Conservation (phyloP, 2,329 filamentous ascomycete genomes). For the Gnomoniopsis sp. region DNA sequence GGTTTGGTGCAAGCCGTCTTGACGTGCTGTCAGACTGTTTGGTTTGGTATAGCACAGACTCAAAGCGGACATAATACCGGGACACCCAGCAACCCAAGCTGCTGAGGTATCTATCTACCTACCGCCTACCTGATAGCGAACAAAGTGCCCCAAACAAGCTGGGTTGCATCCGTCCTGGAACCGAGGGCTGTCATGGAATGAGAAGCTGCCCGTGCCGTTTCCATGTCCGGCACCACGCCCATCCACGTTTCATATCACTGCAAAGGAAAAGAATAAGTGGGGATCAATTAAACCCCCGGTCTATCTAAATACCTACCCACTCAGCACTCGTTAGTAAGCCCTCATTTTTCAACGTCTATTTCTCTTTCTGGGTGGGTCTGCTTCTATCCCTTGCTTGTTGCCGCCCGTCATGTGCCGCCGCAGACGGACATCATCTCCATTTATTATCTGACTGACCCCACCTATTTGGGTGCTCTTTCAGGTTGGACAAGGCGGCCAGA, state of each 20-base stretch:
- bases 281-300: slow-evolving; percentile 18
- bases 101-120: too few relatives aligned
- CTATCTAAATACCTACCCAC: background rate
- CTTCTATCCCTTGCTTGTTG: too few relatives aligned
- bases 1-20: background rate
- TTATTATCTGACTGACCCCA: too few relatives aligned
- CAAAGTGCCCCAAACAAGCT: background rate
- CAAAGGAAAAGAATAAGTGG: background rate
- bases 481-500: too few relatives aligned
- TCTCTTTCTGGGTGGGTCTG: too few relatives aligned
- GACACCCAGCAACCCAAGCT: too few relatives aligned
- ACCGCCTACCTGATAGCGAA: too few relatives aligned
- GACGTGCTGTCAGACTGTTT: too few relatives aligned
- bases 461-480: too few relatives aligned
- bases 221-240: background rate
- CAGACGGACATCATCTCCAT: too few relatives aligned
- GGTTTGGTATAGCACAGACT: background rate
- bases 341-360: too few relatives aligned
- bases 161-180: background rate
- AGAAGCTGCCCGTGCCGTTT: background rate
- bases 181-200: background rate
- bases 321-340: background rate
- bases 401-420: too few relatives aligned
- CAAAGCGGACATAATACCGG: background rate
- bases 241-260: background rate